Evolutionary conservation across 441 rosid genomes (phyloP), one percentile per base, ranked within the genome.

Genomic region (Brassica hybrid): DNA sequence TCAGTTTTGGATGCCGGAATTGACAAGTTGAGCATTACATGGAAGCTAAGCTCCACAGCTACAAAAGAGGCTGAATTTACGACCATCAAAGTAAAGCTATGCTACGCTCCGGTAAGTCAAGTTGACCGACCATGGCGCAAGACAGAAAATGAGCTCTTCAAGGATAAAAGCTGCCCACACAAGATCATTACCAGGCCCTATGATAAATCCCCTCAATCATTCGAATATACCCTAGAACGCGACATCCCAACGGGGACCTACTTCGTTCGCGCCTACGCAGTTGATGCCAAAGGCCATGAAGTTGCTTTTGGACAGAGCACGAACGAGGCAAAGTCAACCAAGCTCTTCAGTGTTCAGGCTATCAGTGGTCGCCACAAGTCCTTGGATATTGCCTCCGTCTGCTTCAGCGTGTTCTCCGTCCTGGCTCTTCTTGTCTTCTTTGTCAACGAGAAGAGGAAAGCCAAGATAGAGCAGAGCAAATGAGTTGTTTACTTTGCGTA

Each of bases 391-490:
- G 85, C 83, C 6, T 83, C 85, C n/a, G 10, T 12, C 8, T 86
- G 89, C 67, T 85, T 87, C 83, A 83, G 85, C 27, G 83, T 81
- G 43, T 85, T 87, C 82, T 84, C 90, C 9, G 79, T 84, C 6
- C 18, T 69, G 41, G 75, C 84, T 54, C 59, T 87, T 58, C 2
- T 83, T 2, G 81, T 76, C n/a, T 88, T 88, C 84, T 80, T 83
- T 83, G 12, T 79, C 17, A 77, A 72, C 27, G 87, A 87, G 82
- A 81, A 79, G 79, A 80, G 75, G 74, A 80, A 77, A 74, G 77
- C 73, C 34, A 80, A 43, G 66, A 2, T 75, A 7, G 83, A 80
- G 80, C 83, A 80, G 72, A 80, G 34, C 10, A 80, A 66, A 80
- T 80, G 50, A 80, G 65, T 79, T 3, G 67, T 74, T 74, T 54